Conservation (phyloP, 768 basidiomycete species). For the Tulasnella sp. region DNA sequence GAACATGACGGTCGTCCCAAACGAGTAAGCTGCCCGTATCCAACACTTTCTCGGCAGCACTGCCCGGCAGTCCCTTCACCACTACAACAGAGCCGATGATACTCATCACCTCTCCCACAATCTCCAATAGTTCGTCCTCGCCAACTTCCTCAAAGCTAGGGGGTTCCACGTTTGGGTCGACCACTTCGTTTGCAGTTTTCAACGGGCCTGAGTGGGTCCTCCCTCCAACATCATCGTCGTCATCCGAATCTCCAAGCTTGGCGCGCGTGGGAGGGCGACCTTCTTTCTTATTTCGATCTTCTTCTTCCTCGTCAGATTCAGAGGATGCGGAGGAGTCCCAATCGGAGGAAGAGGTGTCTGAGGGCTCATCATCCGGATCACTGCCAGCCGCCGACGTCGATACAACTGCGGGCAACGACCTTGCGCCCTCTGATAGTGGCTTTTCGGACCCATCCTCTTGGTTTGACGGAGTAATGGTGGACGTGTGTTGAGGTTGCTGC, state of each 20-base stretch:
- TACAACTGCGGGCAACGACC: not conserved
- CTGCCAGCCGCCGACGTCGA: not conserved
- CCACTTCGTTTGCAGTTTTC: conserved; percentile 43
- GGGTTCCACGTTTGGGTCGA: conserved; percentile 38
- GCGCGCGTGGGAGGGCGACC: not conserved
- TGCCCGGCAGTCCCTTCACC: conserved; percentile 57
- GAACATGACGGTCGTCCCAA: conserved; percentile 81
- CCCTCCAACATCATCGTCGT: conserved; percentile 10
- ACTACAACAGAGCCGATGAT: conserved; percentile 71
- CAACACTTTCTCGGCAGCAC: conserved; percentile 57
- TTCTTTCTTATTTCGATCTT: not conserved
- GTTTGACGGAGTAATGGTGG: not conserved
- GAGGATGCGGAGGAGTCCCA: conserved; percentile 12
- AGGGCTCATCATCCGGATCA: not conserved
- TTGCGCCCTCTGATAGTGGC: not conserved
- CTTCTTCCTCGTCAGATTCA: conserved; percentile 5
- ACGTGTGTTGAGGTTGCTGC: not conserved
- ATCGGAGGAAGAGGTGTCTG: not conserved
- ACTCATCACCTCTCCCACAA: conserved; percentile 73
- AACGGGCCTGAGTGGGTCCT: not conserved
- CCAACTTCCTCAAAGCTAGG: conserved; percentile 65
- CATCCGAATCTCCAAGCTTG: conserved; percentile 18
- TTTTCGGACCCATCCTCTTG: not conserved
- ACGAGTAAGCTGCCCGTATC: conserved; percentile 90
- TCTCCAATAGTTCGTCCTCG: conserved; percentile 62